Evolutionary conservation across 352 stramenopile genomes (phyloP), one percentile per base, ranked within the genome.

Genomic region (Phytophthora parvispora): DNA sequence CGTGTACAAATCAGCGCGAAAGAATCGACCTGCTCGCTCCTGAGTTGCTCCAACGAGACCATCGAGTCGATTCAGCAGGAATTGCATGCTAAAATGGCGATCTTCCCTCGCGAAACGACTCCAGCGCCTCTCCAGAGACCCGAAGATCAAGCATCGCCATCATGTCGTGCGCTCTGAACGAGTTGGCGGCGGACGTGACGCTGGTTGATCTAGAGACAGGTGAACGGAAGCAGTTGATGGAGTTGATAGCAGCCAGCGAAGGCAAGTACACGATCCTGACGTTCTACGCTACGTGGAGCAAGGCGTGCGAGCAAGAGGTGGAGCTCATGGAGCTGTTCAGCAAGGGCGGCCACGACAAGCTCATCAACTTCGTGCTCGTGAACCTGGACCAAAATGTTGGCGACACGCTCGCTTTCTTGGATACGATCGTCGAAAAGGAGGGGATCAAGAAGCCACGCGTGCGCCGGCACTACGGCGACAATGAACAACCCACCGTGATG

Each of bases 281-380:
- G 24, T 88, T 91, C 56, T 90, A 89, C 69, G 81, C 80, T 16
- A 92, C 83, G 32, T 91, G 81, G 84, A 88, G 81, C 72, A 80
- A 75, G 27, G 78, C 80, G 22, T 88, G 83, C 40, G 67, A 75
- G 22, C 60, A 74, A 3, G 83, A 89, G 28, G 78, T 90, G 34
- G 81, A 89, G 63, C 47, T 75, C 34, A 85, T 92, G 57, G 80
- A 90, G 45, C 63, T 72, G 2, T 86, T 83, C 65, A 90, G 78
- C 59, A 91, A 90, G 63, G 67, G 62, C 60, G 75, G 63, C 18
- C 69, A 85, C 60, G 34, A 78, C 74, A 78, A 73, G 58, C 52
- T 81, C 22, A 67, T 77, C 54, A 90, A 90, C 69, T 90, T 91
- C 57, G 75, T 90, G 54, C 74, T 91, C 45, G 72, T 91, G 56